Percentiles rank a stretch among this genome's conserved stretches.
phyloP scores from a whole-genome alignment of 345 rosid genomes.

The Bruguiera sexangula region DNA sequence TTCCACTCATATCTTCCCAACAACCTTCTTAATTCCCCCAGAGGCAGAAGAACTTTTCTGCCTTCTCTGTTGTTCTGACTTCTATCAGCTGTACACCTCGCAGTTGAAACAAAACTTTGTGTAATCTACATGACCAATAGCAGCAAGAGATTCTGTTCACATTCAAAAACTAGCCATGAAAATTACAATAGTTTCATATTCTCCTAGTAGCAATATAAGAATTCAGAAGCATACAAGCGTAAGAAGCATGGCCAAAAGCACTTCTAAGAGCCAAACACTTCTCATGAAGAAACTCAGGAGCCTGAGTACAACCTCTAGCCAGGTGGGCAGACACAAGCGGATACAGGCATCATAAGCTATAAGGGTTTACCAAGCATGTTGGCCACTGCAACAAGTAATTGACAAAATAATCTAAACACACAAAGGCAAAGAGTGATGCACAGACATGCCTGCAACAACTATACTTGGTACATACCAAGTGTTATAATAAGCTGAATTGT shows the following conservation, averaged over 20 bases:
- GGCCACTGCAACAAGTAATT: constrained; percentile 49
- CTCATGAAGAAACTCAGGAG: constrained; percentile 84
- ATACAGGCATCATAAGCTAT: constrained; percentile 92
- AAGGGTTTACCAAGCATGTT: constrained; percentile 86
- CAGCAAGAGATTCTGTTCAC: constrained; percentile 9
- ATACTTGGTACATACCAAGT: constrained; percentile 43
- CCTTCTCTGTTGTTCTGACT: constrained; percentile 35
- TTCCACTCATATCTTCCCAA: constrained; percentile 80
- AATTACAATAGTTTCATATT: neutral
- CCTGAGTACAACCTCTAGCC: constrained; percentile 85
- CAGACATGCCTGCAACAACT: neutral
- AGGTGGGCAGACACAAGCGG: constrained; percentile 67
- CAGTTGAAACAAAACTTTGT: constrained; percentile 83
- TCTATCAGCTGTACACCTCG: constrained; percentile 51
- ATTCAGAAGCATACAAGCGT: constrained; percentile 14
- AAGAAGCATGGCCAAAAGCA: constrained; percentile 75
- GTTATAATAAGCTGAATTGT: constrained; percentile 43
- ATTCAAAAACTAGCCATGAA: constrained; percentile 7
- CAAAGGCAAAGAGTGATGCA: neutral
- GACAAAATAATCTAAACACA: neutral
- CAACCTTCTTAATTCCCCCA: constrained; percentile 51
- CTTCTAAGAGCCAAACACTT: constrained; percentile 80
- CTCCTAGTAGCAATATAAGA: constrained; percentile 4
- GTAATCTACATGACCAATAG: constrained; percentile 44
- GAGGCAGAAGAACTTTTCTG: constrained; percentile 35